phyloP scores from a whole-genome alignment of 805 yeast genomes.

The Sugiyamaella chiloensis region DNA sequence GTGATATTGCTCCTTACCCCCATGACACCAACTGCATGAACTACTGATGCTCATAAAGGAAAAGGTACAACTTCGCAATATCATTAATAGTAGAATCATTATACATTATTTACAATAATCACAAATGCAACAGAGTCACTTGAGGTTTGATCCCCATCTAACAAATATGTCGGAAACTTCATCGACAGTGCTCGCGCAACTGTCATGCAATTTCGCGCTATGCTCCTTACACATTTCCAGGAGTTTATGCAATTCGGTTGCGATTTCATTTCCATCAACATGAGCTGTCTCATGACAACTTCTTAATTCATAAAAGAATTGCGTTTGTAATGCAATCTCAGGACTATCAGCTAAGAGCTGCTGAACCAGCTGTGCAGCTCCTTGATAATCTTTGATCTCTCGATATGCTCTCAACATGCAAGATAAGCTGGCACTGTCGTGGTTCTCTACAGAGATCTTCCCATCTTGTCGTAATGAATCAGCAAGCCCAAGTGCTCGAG shows the following conservation, averaged over 20 bases:
- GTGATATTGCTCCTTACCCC: too few species aligned
- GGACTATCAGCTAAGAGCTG: constrained; percentile 7
- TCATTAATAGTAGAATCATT: too few species aligned
- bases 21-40: too few species aligned
- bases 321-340: neutral
- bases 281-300: constrained; percentile 2
- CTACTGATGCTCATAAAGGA: too few species aligned
- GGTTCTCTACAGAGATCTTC: constrained; percentile 14
- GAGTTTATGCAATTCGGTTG: constrained; percentile 7
- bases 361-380: neutral
- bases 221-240: neutral
- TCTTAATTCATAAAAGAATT: constrained; percentile 9
- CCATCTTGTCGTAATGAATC: constrained; percentile 16
- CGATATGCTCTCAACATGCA: constrained; percentile 9
- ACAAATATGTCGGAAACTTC: neutral
- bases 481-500: constrained; percentile 13
- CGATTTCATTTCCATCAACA: neutral
- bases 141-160: constrained; percentile 1
- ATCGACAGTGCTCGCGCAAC: constrained; percentile 4
- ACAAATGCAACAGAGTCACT: too few species aligned
- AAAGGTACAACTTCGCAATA: too few species aligned
- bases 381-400: constrained; percentile 3
- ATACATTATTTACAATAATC: too few species aligned
- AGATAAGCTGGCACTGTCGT: constrained; percentile 19
- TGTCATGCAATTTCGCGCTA: neutral